Conservation (phyloP, 352 stramenopile genomes). For the Globisporangium lucens region DNA sequence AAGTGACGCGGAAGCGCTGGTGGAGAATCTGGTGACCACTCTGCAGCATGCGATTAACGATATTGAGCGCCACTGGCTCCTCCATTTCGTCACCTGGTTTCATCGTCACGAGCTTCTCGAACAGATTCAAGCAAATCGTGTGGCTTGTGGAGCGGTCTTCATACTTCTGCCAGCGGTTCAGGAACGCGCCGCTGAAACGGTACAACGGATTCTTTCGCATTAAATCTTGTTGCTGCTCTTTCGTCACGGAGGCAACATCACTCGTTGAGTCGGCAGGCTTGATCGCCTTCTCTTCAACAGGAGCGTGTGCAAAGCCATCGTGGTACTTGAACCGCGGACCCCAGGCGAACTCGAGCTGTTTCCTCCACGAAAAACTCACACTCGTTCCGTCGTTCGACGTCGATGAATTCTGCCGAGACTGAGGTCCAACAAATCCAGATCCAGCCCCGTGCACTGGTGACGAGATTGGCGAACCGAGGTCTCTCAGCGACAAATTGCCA, state of each 20-base stretch:
- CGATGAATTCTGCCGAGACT: slow-evolving; percentile 20
- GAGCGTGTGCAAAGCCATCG: slow-evolving; percentile 14
- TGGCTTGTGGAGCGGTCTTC: slow-evolving; percentile 55
- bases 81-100: slow-evolving; percentile 41
- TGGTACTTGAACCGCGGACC: slow-evolving; percentile 51
- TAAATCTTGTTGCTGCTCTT: neutral
- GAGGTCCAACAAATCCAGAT: slow-evolving; percentile 4
- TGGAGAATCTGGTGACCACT: slow-evolving; percentile 62
- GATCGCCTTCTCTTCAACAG: neutral
- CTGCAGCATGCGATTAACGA: slow-evolving; percentile 49
- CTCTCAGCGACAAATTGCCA: slow-evolving; percentile 7
- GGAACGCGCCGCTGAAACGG: slow-evolving; percentile 45
- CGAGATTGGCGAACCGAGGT: slow-evolving; percentile 14
- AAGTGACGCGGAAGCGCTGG: slow-evolving; percentile 73
- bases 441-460: slow-evolving; percentile 19
- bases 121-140: slow-evolving; percentile 44
- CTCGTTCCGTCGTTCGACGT: slow-evolving; percentile 21
- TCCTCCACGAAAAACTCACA: slow-evolving; percentile 51
- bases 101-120: slow-evolving; percentile 45
- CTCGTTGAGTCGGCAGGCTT: neutral
- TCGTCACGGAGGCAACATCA: neutral
- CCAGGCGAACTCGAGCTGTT: slow-evolving; percentile 54
- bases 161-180: slow-evolving; percentile 48
- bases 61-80: slow-evolving; percentile 45
- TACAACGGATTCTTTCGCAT: slow-evolving; percentile 36